Percentiles rank a stretch among this genome's conserved stretches.
Conservation (phyloP, 768 basidiomycete genomes). For the Hygrocybe punicea region DNA sequence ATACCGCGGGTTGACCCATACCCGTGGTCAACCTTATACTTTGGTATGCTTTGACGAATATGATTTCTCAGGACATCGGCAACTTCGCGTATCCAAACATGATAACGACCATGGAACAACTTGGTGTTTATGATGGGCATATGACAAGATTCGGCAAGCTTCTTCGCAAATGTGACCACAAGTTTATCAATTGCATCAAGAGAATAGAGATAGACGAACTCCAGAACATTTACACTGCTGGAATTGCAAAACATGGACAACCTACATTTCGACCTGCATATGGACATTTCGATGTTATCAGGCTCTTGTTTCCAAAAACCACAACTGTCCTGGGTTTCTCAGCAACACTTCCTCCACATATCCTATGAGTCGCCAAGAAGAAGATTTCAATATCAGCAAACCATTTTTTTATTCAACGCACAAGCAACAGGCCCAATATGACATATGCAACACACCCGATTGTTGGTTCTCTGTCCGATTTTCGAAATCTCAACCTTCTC, state of each 20-base stretch:
- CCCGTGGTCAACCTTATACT: too few relatives aligned
- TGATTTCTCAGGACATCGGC: too few relatives aligned
- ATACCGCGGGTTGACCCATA: too few relatives aligned
- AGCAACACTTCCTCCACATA: slow-evolving; percentile 23
- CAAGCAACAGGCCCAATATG: slow-evolving; percentile 28
- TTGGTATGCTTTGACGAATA: too few relatives aligned
- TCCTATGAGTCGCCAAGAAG: slow-evolving; percentile 13
- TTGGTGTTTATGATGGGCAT: slow-evolving; percentile 14
- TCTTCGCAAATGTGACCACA: not conserved
- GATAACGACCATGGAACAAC: slow-evolving; percentile 20
- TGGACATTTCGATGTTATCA: slow-evolving; percentile 16
- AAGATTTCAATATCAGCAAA: slow-evolving; percentile 6
- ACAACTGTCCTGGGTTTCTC: slow-evolving; percentile 17
- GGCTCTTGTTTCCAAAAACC: slow-evolving; percentile 6
- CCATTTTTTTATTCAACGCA: slow-evolving; percentile 13
- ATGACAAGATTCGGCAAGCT: slow-evolving; percentile 15
- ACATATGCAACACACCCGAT: slow-evolving; percentile 30
- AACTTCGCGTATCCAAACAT: not conserved
- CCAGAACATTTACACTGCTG: slow-evolving; percentile 22
- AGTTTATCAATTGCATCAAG: slow-evolving; percentile 10
- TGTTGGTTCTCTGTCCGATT: slow-evolving; percentile 13
- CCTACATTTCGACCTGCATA: slow-evolving; percentile 26
- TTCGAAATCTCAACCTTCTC: slow-evolving; percentile 26
- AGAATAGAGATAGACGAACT: slow-evolving; percentile 23
- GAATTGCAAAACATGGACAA: slow-evolving; percentile 16